Base-by-base conservation (phyloP, 2,329 filamentous ascomycete genomes). In the Fusarium caatingaense region DNA sequence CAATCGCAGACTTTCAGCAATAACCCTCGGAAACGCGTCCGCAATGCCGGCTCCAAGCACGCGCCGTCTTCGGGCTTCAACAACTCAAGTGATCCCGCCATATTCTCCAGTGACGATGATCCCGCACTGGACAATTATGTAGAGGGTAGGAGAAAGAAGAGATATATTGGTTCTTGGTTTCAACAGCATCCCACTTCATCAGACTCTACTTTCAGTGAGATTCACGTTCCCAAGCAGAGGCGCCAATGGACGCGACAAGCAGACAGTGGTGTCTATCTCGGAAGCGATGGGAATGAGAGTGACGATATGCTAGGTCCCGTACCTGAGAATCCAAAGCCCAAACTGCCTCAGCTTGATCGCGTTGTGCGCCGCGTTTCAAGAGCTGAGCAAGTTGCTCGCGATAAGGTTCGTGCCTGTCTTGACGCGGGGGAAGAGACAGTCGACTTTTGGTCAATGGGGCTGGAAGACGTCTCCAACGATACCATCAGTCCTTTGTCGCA, bases 71-170 rank as follows among this genome's bases (percentile, higher is more conserved):
- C 74, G 4, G 74, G 81, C 40, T 80, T 86, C 75, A 88, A 89
- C 76, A 88, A 89, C 75, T 92, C 90, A 21, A 92, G 91, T 75
- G 91, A 93, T 73, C 90, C 90, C 6, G 86, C 89, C 50, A 78
- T 92, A 27, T 93, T 93, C 78, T 92, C 90, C 6, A 91, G 89
- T 76, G 91, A 93, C 63, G 90, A 92, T 73, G 90, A 92, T 60
- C 88, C 89, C 5, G 86, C 87, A 3, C 77, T 90, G 49, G 89
- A 92, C 64, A 90, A 91, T 72, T 92, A 92, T 74, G 80, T 83
- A 25, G 81, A 86, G 49, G 84, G 83, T 2, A 82, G 84, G 27
- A 83, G 85, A 68, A 85, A 86, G 64, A 93, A 92, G 81, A 85
- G 87, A 50, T 89, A 91, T 66, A 81, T 88, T 45, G 91, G 91